Evolutionary conservation across 331 rosid genomes (phyloP).

Genomic region (Prunus yedoensis): DNA sequence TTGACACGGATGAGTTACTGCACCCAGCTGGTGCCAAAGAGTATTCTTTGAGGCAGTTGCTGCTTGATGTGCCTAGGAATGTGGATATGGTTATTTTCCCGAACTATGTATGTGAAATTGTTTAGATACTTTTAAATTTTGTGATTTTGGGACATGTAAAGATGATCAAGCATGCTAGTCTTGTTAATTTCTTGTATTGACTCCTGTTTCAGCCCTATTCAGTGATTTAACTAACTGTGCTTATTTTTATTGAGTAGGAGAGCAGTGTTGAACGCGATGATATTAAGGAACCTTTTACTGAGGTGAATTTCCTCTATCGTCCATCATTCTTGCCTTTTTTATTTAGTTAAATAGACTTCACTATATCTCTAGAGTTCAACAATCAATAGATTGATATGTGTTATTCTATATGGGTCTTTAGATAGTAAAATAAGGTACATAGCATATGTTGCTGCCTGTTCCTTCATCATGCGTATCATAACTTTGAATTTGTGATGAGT

Average conservation of each 20-base stretch:
- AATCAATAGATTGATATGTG: not conserved
- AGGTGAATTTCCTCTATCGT: constrained; percentile 49
- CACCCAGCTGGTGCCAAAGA: constrained; percentile 95
- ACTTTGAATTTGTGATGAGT: not conserved
- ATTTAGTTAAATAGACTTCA: constrained; percentile 17
- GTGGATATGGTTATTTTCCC: constrained; percentile 98
- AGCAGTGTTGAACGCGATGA: constrained; percentile 95
- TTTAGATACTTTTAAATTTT: constrained; percentile 1
- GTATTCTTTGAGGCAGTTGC: constrained; percentile 89
- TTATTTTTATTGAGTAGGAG: constrained; percentile 52
- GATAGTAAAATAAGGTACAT: not conserved
- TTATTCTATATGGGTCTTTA: not conserved
- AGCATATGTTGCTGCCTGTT: not conserved
- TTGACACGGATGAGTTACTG: constrained; percentile 91
- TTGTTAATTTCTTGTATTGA: not conserved
- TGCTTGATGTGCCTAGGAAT: constrained; percentile 83
- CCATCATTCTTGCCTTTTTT: constrained; percentile 16
- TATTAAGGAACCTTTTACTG: constrained; percentile 91
- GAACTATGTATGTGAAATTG: constrained; percentile 71
- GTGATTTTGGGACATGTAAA: not conserved
- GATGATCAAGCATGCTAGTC: constrained; percentile 11
- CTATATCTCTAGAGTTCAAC: not conserved
- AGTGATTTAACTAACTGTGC: constrained; percentile 21
- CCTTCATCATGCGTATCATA: not conserved
- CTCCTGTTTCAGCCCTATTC: not conserved